Base-by-base conservation (phyloP, 176 grass and related monocot species). In the Oryza longistaminata region DNA sequence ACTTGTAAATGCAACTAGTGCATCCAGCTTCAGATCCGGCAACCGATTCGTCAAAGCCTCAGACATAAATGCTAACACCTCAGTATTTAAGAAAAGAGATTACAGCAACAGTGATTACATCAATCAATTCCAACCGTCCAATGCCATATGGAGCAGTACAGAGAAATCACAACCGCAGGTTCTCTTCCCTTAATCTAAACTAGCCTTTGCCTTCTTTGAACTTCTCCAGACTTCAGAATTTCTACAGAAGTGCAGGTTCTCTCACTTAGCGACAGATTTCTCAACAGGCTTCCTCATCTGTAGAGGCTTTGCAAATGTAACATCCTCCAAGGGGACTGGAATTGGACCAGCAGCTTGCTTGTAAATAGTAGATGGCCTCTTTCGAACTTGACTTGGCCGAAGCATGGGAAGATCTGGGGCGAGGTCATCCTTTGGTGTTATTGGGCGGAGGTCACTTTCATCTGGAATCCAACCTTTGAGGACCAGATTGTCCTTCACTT, bases 1-100 rank as follows among this genome's bases (percentile, higher is more conserved):
- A 33, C 93, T 98, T 35, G 91, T 98, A 6, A 94, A 24, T 58
- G 89, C 52, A 0, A 98, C 71, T 0, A 91, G 40, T 25, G 83
- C 78, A 66, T 90, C 93, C 12, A 98, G 86, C 76, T 83, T 88
- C 43, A 98, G 88, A 80, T 94, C 89, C 9, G 96, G 93, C 75
- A 95, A 95, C 80, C 88, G 86, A 70, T 98, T 98, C 21, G 93
- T 94, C 24, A 94, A 69, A 79, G 96, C 86, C 78, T 89, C 89
- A 53, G 50, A 53, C 50, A 50, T 16, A 5, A 15, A 15, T 14
- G 48, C 48, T 13, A 14, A 50, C 48, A 50, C 48, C 2, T 16
- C 48, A 50, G 16, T 48, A 14, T 6, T 53, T 53, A 15, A 15
- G 5, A 53, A 53, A 53, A 17, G 50, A 55, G 16, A 55, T 55